Base-by-base conservation (phyloP, 768 basidiomycete species). In the Solioccasus polychromus region DNA sequence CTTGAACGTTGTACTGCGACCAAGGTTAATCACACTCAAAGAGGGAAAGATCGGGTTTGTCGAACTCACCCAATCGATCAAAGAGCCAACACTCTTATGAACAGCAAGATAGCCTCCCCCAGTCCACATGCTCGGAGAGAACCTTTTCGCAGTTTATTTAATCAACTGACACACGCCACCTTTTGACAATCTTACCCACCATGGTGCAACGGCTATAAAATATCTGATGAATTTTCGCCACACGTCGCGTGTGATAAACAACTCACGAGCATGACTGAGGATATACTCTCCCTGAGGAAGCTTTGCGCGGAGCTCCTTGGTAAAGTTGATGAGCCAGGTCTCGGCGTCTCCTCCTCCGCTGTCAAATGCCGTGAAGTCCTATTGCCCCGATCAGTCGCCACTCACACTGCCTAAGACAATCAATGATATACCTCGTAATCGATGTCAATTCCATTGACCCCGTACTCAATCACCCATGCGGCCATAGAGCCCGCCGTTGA, bases 401-500 rank as follows among this genome's bases (percentile, higher is more conserved):
- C 22, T 35, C 41, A 18, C 28, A 45, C 28, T n/a, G 8, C 22
- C 7, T 9, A 23, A 22, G 10, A 9, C n/a, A 15, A 6, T 1
- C 2, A 22, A 10, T 20, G 17, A 37, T 29, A 9, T 35, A 67
- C 69, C 57, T 75, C 78, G 39, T 78, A 79, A 55, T 79, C 78
- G 36, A 80, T 68, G 39, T 80, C 78, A 11, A 78, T 71, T 31
- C 78, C 78, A 44, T 78, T 72, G 25, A 79, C 53, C n/a, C 63
- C 60, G 40, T 75, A 77, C 48, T 72, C 44, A 28, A 65, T 69
- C 28, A 78, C 77, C 67, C 68, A 77, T 8, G 61, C 58, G 7
- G 74, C 76, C 56, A 79, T 65, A 5, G 62, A 65, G 48, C 70
- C 67, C 1, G 77, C 77, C 6, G 63, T 62, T 23, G 36, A 42